Evolutionary conservation across 2,329 filamentous ascomycete genomes (phyloP), one percentile per base, ranked within the genome.

Genomic region (Aspergillus spinulosporus): DNA sequence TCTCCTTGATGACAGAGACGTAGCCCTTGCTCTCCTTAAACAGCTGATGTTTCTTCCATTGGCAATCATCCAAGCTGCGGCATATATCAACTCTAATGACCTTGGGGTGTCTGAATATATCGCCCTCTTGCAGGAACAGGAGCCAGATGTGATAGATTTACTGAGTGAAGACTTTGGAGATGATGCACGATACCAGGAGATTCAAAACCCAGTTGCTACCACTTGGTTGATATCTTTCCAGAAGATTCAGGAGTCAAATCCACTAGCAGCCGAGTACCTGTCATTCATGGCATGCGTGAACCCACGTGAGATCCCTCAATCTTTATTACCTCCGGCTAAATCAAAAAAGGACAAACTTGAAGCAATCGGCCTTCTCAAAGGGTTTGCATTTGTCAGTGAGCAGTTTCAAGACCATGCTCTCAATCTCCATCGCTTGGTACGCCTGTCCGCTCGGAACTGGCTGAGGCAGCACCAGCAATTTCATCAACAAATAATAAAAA

Each of bases 211-310:
- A 9, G 52, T 61, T 4, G 39, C 43, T 2, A 47, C 36, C 0
- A 62, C 60, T 0, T 62, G 54, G 59, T 29, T 59, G 0, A 52
- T 59, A 8, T 61, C 52, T 4, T 62, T 62, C 8, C 8, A 48
- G 3, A 49, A 61, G 21, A 58, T 62, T 7, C 64, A 59, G 45
- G 48, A 56, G 26, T 37, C 61, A 12, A 40, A 50, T 12, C 9
- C 9, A 11, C 9, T 39, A 15, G 52, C 52, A 3, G 39, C 46
- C 4, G 39, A 50, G 1, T 55, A 66, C 44, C 60, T 74, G 1
- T 62, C 61, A 0, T 59, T 69, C 1, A 72, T 74, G 62, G 61
- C 67, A 5, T 69, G 70, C 28, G 56, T 74, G 1, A 58, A 66
- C 32, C 60, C 60, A 2, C 62, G 60, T 2, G 58, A 64, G 21